Evolutionary conservation across 768 basidiomycete species (phyloP), one percentile per base, ranked within the genome.

Genomic region (Podaxis mareebaensis): DNA sequence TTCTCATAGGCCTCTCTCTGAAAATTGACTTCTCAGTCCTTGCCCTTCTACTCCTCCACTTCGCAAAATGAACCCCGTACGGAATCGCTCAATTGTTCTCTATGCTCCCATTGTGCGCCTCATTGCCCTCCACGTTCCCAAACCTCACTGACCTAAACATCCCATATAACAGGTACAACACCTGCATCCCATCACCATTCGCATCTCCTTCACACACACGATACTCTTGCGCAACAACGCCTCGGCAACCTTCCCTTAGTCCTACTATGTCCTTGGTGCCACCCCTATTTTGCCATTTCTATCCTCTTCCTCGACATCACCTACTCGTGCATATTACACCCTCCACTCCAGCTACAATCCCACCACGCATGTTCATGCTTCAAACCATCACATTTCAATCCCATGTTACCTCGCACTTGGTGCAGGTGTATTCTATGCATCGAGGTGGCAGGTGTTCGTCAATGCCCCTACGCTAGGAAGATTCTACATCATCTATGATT

Each of bases 291-390:
- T 54, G 40, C 62, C 4, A 68, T 76, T 39, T 71, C 73, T 22
- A 76, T 75, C 22, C 68, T 75, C 17, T 67, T 75, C 17, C 67
- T 76, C 13, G 54, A 72, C 33, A 71, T 33, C 30, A 69, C 63
- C 53, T 69, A 10, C 63, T 75, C 52, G 72, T 72, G 71, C 22
- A 46, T 64, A 24, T 58, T 77, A 60, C 70, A 73, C 69, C 79
- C 1, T 74, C 76, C 54, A 68, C 73, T 17, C 70, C 71, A 8
- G 72, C 79, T 36, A 77, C 77, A 11, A 69, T 74, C 12, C 75
- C 79, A 3, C 80, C 80, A 65, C 76, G 78, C 10, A 79, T 75
- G 0, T 65, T 80, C 7, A 80, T 80, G 80, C 74, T 81, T 4
- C 78, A 81, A 63, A 77, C 78, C 20, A 76, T 76, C 40, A 64